Base-by-base conservation (phyloP, 2,329 filamentous ascomycete genomes). In the Arthroderma sp. region DNA sequence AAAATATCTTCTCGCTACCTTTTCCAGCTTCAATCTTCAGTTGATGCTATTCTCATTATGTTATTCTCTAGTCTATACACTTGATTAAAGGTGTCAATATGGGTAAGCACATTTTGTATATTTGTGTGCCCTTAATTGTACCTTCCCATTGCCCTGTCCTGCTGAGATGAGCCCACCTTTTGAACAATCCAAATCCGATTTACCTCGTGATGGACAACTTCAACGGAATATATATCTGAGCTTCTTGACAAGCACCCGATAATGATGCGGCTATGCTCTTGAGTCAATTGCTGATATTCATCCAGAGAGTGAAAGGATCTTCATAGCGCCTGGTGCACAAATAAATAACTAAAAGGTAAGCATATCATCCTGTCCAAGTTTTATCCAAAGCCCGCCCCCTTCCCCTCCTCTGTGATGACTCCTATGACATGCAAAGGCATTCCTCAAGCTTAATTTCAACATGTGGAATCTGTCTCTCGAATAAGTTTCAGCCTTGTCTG, bases 401-500 rank as follows among this genome's bases (percentile, higher is more conserved):
- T 49, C 47, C 50, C 51, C 48, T 50, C 59, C 67, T 66, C 60
- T 61, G 65, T 79, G 75, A 78, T 78, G 75, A 78, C 71, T 62
- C 40, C 63, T 63, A 68, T 64, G 75, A 78, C 75, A 76, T 62
- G 72, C 71, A 72, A 75, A 74, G 76, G 75, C 75, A 79, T 79
- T 79, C 75, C 75, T 79, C 75, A 73, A 73, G 68, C 75, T 71
- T 73, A 78, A 79, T 65, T 67, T 63, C 45, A 68, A 61, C 64
- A 71, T 78, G 75, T 78, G 71, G 75, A 78, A 74, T 70, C 69
- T 74, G 73, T 77, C 70, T 54, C 55, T 64, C 56, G 61, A 61
- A 68, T 62, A 76, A 80, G 75, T 79, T 79, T 79, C 75, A 79
- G 75, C 75, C 75, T 79, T 79, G 75, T 79, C 75, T 79, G 75